Evolutionary conservation across 768 basidiomycete genomes (phyloP), one percentile per base, ranked within the genome.

Genomic region (Lentinula lateritia): DNA sequence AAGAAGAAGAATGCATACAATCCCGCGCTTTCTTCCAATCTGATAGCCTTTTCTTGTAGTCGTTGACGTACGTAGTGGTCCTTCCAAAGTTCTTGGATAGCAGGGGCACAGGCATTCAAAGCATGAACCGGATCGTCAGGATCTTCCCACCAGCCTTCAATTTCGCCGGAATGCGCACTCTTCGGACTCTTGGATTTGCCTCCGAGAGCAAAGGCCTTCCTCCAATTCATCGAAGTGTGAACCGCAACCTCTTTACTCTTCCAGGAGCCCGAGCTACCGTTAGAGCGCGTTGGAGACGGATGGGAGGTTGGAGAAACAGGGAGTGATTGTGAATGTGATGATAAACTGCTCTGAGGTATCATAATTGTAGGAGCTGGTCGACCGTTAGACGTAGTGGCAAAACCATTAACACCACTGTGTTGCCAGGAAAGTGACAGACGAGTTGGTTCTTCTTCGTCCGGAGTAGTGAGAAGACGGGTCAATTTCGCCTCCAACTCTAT

Each of bases 121-220:
- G 83, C 71, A 70, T 93, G 91, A 52, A 90, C 88, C 42, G 90
- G 90, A 71, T 92, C 90, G 6, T 85, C 81, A 32, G 89, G 90
- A 74, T 93, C 89, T 73, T 90, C 89, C 89, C 89, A 90, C 90
- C 90, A 92, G 36, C 88, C 88, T 67, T 83, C 82, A 55, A 90
- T 82, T 73, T 89, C 87, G 58, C 86, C 84, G 34, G 88, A 83
- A 70, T 87, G 83, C 32, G 82, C 80, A 64, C 82, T 85, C 76
- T 88, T 89, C 6, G 87, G 87, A 67, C 84, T 86, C 73, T 84
- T 87, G 46, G 84, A 82, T 67, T 71, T 81, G 60, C 77, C 80
- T 13, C 83, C 82, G 23, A 89, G 77, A 46, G 81, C 75, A 66
- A 89, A 86, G 0, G 82, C 75, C 69, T 85, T 84, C 73, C 88